Base-by-base conservation (phyloP, 2,329 filamentous ascomycete species). In the Aspergillus niger region DNA sequence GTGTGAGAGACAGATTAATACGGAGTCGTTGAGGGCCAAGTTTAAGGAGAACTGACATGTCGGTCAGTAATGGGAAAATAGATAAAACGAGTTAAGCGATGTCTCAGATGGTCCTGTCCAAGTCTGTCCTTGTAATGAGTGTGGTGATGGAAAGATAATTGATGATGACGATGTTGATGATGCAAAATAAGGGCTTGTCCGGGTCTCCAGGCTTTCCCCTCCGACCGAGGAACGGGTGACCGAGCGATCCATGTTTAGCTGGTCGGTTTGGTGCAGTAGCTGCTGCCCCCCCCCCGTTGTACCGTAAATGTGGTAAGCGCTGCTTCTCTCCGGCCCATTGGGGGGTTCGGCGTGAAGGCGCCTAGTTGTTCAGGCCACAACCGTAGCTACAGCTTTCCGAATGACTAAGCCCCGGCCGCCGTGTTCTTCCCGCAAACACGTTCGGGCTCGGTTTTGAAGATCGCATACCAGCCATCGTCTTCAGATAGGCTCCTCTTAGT, bases 131-230 rank as follows among this genome's bases (percentile, higher is more conserved):
- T 17, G 53, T 36, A 22, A 53, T 53, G 20, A 7, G 5, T 22
- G 36, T 51, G 44, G 20, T 17, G 55, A 36, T 41, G 30, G 20
- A 20, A 20, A 20, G 20, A 43, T 30, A 6, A 20, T 38, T 38
- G 6, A n/a, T 50, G 24, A 54, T 63, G 61, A 62, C 59, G 57
- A 60, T 59, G 47, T 56, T 60, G 30, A 64, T 63, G 64, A 60
- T 65, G 61, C 57, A 64, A 62, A 61, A 62, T 54, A 59, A 39
- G 39, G 38, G 53, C 17, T 28, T 28, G 56, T 56, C 59, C 28
- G 20, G 20, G 54, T 32, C 47, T 57, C 20, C 48, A 47, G 32
- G 47, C 47, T 13, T 17, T 17, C 47, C 47, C 26, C 52, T 57
- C 55, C 57, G 57, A 62, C 62, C 57, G 54, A 62, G 55, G 60